Base-by-base conservation (phyloP, 768 basidiomycete genomes). In the Macrolepiota fuliginosa region DNA sequence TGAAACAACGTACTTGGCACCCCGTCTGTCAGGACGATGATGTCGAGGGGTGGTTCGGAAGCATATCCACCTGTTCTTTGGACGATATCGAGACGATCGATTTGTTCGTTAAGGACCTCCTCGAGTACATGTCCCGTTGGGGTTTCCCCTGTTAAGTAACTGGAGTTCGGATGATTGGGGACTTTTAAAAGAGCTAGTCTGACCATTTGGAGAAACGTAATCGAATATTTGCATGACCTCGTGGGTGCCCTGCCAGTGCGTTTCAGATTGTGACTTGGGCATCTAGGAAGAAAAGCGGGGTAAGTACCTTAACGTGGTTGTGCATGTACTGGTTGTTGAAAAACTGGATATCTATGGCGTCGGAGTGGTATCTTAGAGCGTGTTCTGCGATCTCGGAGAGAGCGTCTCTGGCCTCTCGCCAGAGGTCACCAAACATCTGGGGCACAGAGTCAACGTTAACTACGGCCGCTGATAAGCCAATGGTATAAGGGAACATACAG, bases 11-110 rank as follows among this genome's bases (percentile, higher is more conserved):
- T 59, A 74, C 73, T 62, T 22, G 74, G 72, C 1, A 67, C 64
- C 15, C 74, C 73, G 52, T 76, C 73, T 10, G 74, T 76, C 10
- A 76, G 61, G 25, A 76, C 66, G 22, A 76, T 71, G 47, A 76
- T 72, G 62, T 76, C 71, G 19, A 74, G 58, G 1, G 73, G 74
- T 32, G 62, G 63, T 22, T 73, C 69, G 22, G 64, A 56, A 2
- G 52, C 56, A 61, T 74, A 76, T 40, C 60, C 59, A 0, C 53
- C 11, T 1, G 56, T 58, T 27, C 62, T 45, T 32, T 67, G 56
- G 2, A 67, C 65, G 6, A 2, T 13, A 19, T 74, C 67, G 11
- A 74, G 66, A 11, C 66, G 65, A 24, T 51, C 37, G 5, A 72
- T 63, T n/a, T 72, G 66, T 24, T 64, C 40, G 11, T 60, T 9